These are phyloP conservation scores for Sporisorium graminicola DNA, from an alignment of 1,284 basidiomycete species.

Conservation along the genomic window DNA sequence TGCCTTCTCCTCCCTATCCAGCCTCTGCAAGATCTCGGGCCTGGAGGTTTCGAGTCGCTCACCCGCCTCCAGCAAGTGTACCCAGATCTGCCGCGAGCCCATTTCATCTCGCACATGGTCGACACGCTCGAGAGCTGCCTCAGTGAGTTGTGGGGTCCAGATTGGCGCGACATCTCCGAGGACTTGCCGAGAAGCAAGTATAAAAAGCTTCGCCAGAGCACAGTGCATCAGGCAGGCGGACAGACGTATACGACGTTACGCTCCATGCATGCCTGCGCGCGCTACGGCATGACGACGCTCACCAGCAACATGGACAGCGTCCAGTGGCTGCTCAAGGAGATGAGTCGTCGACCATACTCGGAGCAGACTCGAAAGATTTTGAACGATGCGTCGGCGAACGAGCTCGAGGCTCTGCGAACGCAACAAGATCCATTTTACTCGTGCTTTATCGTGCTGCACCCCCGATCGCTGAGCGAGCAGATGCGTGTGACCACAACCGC, in stretches of 20 bases:
- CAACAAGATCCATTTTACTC: constrained; percentile 8
- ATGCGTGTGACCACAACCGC: constrained; percentile 48
- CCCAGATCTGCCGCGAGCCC: constrained; percentile 33
- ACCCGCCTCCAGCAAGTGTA: constrained; percentile 23
- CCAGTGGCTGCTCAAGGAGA: constrained; percentile 56
- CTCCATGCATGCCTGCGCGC: constrained; percentile 33
- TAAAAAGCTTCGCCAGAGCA: constrained; percentile 37
- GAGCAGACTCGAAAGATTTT: constrained; percentile 11
- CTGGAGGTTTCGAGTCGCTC: constrained; percentile 32
- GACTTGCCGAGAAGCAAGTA: constrained; percentile 40
- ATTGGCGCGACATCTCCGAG: constrained; percentile 40
- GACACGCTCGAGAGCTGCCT: constrained; percentile 42
- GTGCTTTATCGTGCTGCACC: constrained; percentile 49
- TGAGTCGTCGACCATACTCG: constrained; percentile 33
- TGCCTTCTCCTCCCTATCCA: constrained; percentile 36
- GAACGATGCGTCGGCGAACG: constrained; percentile 2
- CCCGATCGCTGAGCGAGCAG: constrained; percentile 53
- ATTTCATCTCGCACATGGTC: constrained; percentile 47
- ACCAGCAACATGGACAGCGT: constrained; percentile 57
- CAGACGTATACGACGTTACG: constrained; percentile 34
- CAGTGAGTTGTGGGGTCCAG: constrained; percentile 41
- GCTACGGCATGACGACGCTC: constrained; percentile 52
- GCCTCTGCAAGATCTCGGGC: constrained; percentile 32
- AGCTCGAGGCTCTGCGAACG: constrained; percentile 7
- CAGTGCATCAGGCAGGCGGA: constrained; percentile 36